phyloP scores from a whole-genome alignment of 257 asterid species.

The Lithospermum erythrorhizon region DNA sequence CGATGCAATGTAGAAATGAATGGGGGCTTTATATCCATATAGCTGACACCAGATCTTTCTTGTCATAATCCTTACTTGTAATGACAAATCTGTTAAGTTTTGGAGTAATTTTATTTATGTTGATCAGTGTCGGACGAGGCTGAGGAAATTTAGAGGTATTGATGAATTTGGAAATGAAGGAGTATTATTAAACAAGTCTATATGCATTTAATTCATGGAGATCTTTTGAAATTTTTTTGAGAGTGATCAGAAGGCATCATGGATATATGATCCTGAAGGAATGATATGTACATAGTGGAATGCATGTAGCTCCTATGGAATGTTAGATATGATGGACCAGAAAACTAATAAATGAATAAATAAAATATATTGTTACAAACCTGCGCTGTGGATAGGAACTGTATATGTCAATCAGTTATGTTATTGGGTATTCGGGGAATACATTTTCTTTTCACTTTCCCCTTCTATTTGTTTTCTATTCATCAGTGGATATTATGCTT shows the following conservation, averaged over 20 bases:
- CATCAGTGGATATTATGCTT: neutral
- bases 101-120: too few species aligned
- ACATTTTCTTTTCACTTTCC: conserved; percentile 2
- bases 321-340: neutral
- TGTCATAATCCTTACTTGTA: too few species aligned
- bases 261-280: too few species aligned
- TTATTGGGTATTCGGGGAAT: neutral
- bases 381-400: neutral
- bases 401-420: neutral
- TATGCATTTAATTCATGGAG: neutral
- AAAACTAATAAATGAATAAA: too few species aligned
- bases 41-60: neutral
- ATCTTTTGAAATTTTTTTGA: neutral
- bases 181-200: neutral
- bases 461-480: neutral
- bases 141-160: too few species aligned
- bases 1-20: too few species aligned
- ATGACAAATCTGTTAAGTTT: too few species aligned
- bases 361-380: neutral
- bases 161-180: neutral
- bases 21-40: too few species aligned
- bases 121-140: too few species aligned
- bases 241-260: neutral
- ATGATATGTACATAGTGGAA: neutral
- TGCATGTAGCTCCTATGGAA: neutral